phyloP scores from a whole-genome alignment of 805 yeast species.

The Kurtzmaniella cleridarum region DNA sequence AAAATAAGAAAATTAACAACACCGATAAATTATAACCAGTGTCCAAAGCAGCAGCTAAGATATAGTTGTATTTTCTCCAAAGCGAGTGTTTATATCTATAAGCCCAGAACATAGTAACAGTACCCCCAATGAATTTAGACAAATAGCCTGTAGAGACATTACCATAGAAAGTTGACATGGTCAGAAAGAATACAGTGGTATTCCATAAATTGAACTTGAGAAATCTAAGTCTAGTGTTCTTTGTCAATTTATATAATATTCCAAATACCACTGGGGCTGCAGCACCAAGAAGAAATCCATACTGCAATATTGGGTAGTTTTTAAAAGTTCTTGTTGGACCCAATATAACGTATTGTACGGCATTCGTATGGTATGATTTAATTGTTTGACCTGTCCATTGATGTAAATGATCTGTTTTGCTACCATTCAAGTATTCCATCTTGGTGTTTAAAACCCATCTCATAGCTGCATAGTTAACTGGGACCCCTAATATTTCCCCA shows the following conservation, averaged over 20 bases:
- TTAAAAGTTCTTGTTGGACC: slow-evolving; percentile 43
- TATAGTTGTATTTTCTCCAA: slow-evolving; percentile 43
- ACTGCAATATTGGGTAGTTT: slow-evolving; percentile 39
- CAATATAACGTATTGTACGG: slow-evolving; percentile 45
- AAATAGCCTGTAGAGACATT: slow-evolving; percentile 45
- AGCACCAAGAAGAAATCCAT: slow-evolving; percentile 39
- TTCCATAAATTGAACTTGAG: slow-evolving; percentile 35
- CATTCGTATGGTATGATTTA: slow-evolving; percentile 39
- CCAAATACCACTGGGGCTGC: slow-evolving; percentile 32
- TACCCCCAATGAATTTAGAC: slow-evolving; percentile 44
- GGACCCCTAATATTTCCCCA: slow-evolving; percentile 51
- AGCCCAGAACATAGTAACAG: slow-evolving; percentile 42
- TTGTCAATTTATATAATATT: slow-evolving; percentile 20
- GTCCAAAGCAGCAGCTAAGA: slow-evolving; percentile 47
- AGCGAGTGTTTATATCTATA: slow-evolving; percentile 30
- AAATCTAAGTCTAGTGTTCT: slow-evolving; percentile 9
- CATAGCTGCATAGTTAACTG: slow-evolving; percentile 44
- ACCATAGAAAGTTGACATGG: slow-evolving; percentile 45
- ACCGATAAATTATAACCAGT: slow-evolving; percentile 44
- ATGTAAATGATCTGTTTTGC: slow-evolving; percentile 37
- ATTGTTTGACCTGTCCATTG: slow-evolving; percentile 50
- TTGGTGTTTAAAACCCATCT: slow-evolving; percentile 42
- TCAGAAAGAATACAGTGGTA: slow-evolving; percentile 44
- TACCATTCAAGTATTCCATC: slow-evolving; percentile 27
- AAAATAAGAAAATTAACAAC: slow-evolving; percentile 32